Percentiles rank a stretch among this genome's conserved stretches.
These are phyloP conservation scores for Heterococcus sp. DNA, from an alignment of 108 stramenopile genomes.

Conservation along the genomic window DNA sequence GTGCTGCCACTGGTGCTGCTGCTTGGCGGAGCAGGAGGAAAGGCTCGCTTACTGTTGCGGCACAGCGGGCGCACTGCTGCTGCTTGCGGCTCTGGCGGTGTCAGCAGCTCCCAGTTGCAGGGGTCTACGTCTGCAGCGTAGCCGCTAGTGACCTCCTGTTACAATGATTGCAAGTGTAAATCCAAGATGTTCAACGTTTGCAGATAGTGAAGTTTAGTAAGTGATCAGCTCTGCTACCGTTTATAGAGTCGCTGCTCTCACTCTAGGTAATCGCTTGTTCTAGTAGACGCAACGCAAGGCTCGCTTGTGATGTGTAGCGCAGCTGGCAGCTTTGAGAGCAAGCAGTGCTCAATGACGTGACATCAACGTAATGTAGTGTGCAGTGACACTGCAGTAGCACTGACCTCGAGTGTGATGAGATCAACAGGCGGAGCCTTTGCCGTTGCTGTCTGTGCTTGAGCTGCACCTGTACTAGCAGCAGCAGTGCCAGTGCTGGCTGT, in stretches of 20 bases:
- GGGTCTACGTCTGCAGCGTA: not conserved
- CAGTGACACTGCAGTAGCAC: no score
- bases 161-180: not conserved
- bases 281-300: not conserved
- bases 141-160: not conserved
- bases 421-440: no score
- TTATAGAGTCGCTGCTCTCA: not conserved
- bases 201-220: not conserved
- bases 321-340: no score
- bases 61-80: not conserved
- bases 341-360: no score
- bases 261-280: not conserved
- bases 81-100: not conserved
- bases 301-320: not conserved
- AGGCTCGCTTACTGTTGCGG: not conserved
- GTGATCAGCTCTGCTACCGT: not conserved
- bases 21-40: not conserved
- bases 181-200: not conserved
- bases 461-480: no score
- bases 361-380: no score
- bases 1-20: not conserved
- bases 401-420: no score
- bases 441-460: no score
- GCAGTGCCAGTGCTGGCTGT: no score
- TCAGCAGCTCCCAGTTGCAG: not conserved